A percentile compares a stretch with the other conserved stretches of the same genome.
phyloP scores from a whole-genome alignment of 1,284 basidiomycete species.

The Limonomyces culmigenus region DNA sequence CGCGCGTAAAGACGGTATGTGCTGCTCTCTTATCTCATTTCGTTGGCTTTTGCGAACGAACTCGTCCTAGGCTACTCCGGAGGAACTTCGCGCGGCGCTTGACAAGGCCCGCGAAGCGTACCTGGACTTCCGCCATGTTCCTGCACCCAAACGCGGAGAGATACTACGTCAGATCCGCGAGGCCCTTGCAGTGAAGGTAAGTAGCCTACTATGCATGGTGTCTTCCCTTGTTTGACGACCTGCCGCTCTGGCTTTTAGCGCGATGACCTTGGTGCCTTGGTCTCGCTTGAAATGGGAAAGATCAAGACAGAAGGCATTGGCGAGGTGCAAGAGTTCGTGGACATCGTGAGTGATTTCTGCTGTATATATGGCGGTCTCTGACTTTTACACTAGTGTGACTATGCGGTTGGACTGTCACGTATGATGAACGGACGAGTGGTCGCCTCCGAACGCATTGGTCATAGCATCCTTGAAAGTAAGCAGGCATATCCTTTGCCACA shows the following conservation, averaged over 20 bases:
- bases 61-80: conserved; percentile 35
- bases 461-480: conserved; percentile 75
- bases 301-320: conserved; percentile 84
- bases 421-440: conserved; percentile 84
- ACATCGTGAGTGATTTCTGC: conserved; percentile 47
- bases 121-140: conserved; percentile 52
- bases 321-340: conserved; percentile 90
- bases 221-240: not conserved
- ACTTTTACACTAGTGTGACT: conserved; percentile 31
- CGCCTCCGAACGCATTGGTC: conserved; percentile 77
- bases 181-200: conserved; percentile 64
- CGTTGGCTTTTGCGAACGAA: not conserved
- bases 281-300: conserved; percentile 92
- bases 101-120: conserved; percentile 58
- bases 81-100: conserved; percentile 51
- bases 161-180: conserved; percentile 78
- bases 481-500: not conserved
- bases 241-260: conserved; percentile 24
- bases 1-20: conserved; percentile 45
- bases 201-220: conserved; percentile 2
- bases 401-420: conserved; percentile 71
- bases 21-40: too few relatives aligned
- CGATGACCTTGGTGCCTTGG: conserved; percentile 67
- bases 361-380: conserved; percentile 1
- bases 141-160: conserved; percentile 79